phyloP scores from a whole-genome alignment of 1,284 basidiomycete species.

The Apiotrichum montevideense region DNA sequence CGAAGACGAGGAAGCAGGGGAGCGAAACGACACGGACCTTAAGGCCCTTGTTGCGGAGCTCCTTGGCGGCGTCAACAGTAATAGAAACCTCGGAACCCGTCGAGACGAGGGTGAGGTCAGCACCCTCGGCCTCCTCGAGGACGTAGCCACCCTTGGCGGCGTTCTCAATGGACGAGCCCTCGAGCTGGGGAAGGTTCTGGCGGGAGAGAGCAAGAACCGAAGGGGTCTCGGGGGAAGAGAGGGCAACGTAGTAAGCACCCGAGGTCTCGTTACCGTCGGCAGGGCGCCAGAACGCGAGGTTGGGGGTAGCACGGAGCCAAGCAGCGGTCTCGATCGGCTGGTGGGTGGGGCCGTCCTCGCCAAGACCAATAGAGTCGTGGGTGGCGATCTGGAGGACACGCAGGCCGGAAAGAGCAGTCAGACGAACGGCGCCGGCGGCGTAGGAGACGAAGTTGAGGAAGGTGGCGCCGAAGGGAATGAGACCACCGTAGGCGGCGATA shows the following conservation, averaged over 20 bases:
- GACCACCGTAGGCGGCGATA: conserved; percentile 70
- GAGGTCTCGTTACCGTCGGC: conserved; percentile 92
- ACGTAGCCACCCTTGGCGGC: conserved; percentile 85
- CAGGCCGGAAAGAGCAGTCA: conserved; percentile 81
- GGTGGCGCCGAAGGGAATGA: conserved; percentile 79
- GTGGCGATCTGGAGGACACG: conserved; percentile 68
- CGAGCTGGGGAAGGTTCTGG: conserved; percentile 72
- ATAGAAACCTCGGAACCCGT: conserved; percentile 75
- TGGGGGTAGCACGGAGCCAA: conserved; percentile 77
- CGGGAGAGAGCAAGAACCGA: conserved; percentile 52
- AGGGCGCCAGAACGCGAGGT: conserved; percentile 79
- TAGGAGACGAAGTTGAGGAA: conserved; percentile 96
- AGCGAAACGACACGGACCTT: conserved; percentile 79
- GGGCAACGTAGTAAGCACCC: conserved; percentile 75
- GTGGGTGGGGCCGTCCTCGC: conserved; percentile 77
- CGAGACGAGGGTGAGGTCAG: conserved; percentile 78
- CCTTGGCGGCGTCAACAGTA: conserved; percentile 73
- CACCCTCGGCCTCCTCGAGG: conserved; percentile 63
- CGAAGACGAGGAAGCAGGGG: conserved; percentile 82
- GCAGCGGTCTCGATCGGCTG: conserved; percentile 68
- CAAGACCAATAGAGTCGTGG: conserved; percentile 84
- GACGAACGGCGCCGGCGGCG: conserved; percentile 80
- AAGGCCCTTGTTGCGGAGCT: conserved; percentile 67
- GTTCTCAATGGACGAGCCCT: conserved; percentile 76
- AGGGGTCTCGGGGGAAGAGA: conserved; percentile 68